phyloP scores from a whole-genome alignment of 805 yeast genomes.

The Saturnispora sekii region DNA sequence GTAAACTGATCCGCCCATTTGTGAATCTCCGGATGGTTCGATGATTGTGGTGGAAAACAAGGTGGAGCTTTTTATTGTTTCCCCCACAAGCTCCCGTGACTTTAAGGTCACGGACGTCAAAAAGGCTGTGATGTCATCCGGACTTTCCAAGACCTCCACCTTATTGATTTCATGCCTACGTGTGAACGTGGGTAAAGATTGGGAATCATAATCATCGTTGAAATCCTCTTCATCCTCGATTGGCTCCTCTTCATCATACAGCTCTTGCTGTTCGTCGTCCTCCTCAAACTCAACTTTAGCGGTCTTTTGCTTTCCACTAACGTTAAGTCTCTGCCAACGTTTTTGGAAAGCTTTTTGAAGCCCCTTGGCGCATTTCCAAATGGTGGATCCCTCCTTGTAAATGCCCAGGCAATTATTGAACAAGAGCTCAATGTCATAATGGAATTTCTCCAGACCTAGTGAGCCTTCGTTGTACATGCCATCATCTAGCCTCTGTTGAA shows the following conservation, averaged over 20 bases:
- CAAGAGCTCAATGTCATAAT: slow-evolving; percentile 48
- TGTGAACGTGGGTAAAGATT: no score
- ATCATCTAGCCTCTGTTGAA: slow-evolving; percentile 41
- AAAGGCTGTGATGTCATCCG: slow-evolving; percentile 25
- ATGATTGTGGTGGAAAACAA: slow-evolving; percentile 22
- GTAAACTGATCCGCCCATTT: slow-evolving; percentile 29
- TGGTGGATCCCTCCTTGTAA: slow-evolving; percentile 64
- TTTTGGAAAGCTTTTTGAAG: slow-evolving; percentile 44
- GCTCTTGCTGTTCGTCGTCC: slow-evolving; percentile 9
- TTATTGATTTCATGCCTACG: background rate
- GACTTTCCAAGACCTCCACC: background rate
- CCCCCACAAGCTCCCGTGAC: background rate
- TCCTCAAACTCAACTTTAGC: slow-evolving; percentile 3
- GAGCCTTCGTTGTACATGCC: slow-evolving; percentile 41
- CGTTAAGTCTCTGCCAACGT: slow-evolving; percentile 28
- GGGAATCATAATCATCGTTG: slow-evolving; percentile 5
- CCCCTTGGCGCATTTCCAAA: slow-evolving; percentile 60
- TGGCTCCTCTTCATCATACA: slow-evolving; percentile 2
- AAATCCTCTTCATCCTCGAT: slow-evolving; percentile 9
- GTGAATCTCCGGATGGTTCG: slow-evolving; percentile 26
- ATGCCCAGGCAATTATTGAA: slow-evolving; percentile 72
- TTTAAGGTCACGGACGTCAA: slow-evolving; percentile 15
- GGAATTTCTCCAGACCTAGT: slow-evolving; percentile 47
- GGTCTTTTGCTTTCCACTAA: slow-evolving; percentile 13
- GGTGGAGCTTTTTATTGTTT: background rate